Conservation (phyloP, 192 early-diverging fungal species). For the Helicostylum pulchrum region DNA sequence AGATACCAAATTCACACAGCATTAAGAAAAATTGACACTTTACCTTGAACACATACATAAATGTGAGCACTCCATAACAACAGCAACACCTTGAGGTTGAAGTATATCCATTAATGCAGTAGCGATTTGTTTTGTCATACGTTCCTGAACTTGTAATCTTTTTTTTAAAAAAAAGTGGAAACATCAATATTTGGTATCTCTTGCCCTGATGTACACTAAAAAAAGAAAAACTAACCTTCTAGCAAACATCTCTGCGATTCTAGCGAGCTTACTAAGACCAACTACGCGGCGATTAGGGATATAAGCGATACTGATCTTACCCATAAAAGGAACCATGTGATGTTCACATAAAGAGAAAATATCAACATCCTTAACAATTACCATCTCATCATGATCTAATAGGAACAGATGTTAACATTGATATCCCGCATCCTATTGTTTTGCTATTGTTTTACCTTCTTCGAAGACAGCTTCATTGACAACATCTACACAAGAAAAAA, state of each 20-base stretch:
- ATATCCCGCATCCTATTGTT: background rate
- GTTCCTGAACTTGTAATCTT: conserved; percentile 95
- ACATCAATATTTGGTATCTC: background rate
- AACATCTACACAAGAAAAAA: conserved; percentile 51
- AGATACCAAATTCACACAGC: background rate
- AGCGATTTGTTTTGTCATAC: conserved; percentile 97
- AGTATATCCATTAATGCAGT: conserved; percentile 86
- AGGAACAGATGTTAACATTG: background rate
- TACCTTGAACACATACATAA: conserved; percentile 39
- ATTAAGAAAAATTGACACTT: background rate
- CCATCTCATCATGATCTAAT: conserved; percentile 97
- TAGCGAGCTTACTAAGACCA: conserved; percentile 94
- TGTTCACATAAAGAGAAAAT: conserved; percentile 98
- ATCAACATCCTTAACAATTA: conserved; percentile 96
- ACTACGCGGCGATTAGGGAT: conserved; percentile 93
- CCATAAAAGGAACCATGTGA: conserved; percentile 96
- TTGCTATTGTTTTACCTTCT: conserved; percentile 61
- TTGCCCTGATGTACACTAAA: background rate
- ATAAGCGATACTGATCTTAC: conserved; percentile 97
- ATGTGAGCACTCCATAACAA: conserved; percentile 92
- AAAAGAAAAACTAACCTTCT: conserved; percentile 40
- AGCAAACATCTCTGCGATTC: conserved; percentile 98
- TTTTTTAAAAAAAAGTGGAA: background rate
- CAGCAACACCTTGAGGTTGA: conserved; percentile 94
- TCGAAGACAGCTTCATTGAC: conserved; percentile 96